These are phyloP conservation scores for Lentinula guzmanii DNA, from an alignment of 768 basidiomycete genomes.

Conservation along the genomic window DNA sequence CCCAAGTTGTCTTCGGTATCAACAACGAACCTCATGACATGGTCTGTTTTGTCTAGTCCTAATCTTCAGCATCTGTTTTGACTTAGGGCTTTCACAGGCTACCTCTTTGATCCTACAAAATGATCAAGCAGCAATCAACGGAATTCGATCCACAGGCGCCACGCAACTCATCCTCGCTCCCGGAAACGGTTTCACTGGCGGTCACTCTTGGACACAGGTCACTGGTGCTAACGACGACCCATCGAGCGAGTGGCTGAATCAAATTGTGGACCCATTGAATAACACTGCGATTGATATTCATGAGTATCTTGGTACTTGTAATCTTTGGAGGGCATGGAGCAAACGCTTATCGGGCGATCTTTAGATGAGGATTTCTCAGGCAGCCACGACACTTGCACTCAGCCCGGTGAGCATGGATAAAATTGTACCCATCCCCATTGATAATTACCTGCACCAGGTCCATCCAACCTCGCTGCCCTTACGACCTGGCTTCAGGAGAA, in stretches of 20 bases:
- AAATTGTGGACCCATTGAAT: constrained; percentile 30
- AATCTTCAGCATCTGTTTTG: not conserved
- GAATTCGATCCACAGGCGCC: constrained; percentile 33
- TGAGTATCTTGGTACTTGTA: constrained; percentile 17
- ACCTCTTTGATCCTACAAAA: constrained; percentile 35
- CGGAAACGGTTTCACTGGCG: constrained; percentile 41
- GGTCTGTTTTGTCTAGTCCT: constrained; percentile 15
- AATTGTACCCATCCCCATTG: no score
- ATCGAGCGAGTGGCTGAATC: constrained; percentile 36
- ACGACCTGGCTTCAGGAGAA: constrained; percentile 37
- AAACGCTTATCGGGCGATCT: not conserved
- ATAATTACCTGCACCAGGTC: constrained; percentile 14
- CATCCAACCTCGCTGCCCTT: constrained; percentile 33
- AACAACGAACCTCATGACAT: constrained; percentile 44
- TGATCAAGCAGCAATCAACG: constrained; percentile 39
- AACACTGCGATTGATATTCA: constrained; percentile 43
- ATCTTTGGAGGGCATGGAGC: not conserved
- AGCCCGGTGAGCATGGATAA: constrained; percentile 24
- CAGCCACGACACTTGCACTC: constrained; percentile 32
- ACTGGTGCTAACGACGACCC: constrained; percentile 29
- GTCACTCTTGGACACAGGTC: constrained; percentile 35
- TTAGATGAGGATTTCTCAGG: constrained; percentile 38
- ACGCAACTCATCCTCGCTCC: constrained; percentile 38
- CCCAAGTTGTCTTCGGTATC: constrained; percentile 39
- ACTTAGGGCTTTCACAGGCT: constrained; percentile 16